Percentiles rank a stretch among this genome's conserved stretches.
phyloP scores from a whole-genome alignment of 225 moss, liverwort and hornwort species.

The Straminergon stramineum region DNA sequence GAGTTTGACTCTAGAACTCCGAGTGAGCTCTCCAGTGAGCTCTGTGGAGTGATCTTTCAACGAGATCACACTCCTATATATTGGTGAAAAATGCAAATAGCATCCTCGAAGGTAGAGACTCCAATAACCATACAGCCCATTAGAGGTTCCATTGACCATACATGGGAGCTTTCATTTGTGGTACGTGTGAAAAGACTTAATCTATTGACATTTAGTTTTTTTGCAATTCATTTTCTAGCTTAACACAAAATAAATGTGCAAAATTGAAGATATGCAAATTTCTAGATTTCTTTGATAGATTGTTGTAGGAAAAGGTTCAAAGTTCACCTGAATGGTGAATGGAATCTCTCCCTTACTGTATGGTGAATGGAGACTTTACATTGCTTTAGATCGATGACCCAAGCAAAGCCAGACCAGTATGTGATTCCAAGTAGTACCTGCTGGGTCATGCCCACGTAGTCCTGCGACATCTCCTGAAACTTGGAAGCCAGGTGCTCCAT shows the following conservation, averaged over 20 bases:
- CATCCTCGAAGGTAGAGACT: background rate
- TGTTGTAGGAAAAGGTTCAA: background rate
- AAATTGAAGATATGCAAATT: background rate
- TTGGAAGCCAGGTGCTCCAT: constrained; percentile 14
- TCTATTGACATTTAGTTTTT: background rate
- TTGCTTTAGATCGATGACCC: background rate
- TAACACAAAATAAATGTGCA: background rate
- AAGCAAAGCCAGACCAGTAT: background rate
- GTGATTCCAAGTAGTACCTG: constrained; percentile 5
- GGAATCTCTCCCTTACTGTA: background rate
- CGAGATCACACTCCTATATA: background rate
- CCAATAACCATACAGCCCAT: background rate
- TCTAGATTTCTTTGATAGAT: background rate
- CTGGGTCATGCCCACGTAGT: constrained; percentile 34
- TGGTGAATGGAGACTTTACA: background rate
- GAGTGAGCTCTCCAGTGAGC: background rate
- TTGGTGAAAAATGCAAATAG: background rate
- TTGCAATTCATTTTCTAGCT: background rate
- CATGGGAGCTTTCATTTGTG: background rate
- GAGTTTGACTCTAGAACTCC: background rate
- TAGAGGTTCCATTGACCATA: background rate
- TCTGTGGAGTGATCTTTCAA: background rate
- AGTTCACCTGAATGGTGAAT: background rate
- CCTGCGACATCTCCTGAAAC: constrained; percentile 32
- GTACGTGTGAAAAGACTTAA: background rate